Conservation (phyloP, 371 early-diverging fungal genomes). For the Rhizopus sp. region DNA sequence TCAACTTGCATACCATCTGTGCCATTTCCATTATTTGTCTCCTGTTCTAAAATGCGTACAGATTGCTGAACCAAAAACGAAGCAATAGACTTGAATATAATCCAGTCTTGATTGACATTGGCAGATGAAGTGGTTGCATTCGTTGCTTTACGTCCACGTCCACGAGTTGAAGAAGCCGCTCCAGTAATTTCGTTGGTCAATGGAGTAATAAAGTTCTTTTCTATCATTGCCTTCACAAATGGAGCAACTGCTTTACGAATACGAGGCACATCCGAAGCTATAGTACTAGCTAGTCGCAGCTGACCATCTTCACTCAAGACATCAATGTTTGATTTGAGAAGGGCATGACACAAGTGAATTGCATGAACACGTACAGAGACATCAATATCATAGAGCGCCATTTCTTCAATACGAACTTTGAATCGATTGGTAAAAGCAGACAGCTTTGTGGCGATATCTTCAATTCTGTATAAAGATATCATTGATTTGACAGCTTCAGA, state of each 20-base stretch:
- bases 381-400: slow-evolving; percentile 83
- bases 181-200: slow-evolving; percentile 45
- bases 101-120: slow-evolving; percentile 55
- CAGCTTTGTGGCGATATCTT: slow-evolving; percentile 54
- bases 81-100: slow-evolving; percentile 61
- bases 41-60: slow-evolving; percentile 13
- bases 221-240: slow-evolving; percentile 52
- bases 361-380: slow-evolving; percentile 65
- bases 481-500: slow-evolving; percentile 64
- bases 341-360: slow-evolving; percentile 50
- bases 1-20: slow-evolving; percentile 19
- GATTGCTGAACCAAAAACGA: slow-evolving; percentile 53
- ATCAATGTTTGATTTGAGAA: slow-evolving; percentile 43
- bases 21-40: slow-evolving; percentile 23
- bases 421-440: slow-evolving; percentile 75
- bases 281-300: slow-evolving; percentile 31
- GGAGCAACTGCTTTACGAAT: slow-evolving; percentile 53
- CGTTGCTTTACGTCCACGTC: slow-evolving; percentile 12
- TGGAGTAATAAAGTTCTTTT: slow-evolving; percentile 46
- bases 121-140: not conserved
- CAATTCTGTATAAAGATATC: slow-evolving; percentile 54
- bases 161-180: slow-evolving; percentile 7
- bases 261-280: slow-evolving; percentile 39
- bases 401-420: slow-evolving; percentile 75
- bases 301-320: slow-evolving; percentile 44